A percentile compares a stretch with the other conserved stretches of the same genome.
These are phyloP conservation scores for Lithospermum erythrorhizon DNA, from an alignment of 257 asterid genomes.

Conservation along the genomic window DNA sequence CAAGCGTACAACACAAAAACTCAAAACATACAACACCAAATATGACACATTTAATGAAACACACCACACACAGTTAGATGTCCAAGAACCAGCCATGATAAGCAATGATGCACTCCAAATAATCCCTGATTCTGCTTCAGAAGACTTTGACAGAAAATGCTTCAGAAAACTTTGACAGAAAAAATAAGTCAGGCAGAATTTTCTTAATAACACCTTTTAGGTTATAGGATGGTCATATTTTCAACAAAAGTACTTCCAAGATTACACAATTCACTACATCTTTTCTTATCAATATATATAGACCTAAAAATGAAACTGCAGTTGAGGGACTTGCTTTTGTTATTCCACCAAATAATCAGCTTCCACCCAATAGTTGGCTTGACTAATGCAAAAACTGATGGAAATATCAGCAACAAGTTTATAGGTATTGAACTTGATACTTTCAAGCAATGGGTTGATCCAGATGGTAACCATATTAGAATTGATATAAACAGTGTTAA, in stretches of 20 bases:
- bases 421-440: conserved; percentile 87
- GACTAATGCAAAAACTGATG: conserved; percentile 51
- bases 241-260: background rate
- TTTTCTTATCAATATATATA: conserved; percentile 47
- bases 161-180: too few relatives aligned
- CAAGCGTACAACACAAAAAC: conserved; percentile 20
- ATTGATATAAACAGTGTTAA: conserved; percentile 43
- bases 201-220: conserved; percentile 25
- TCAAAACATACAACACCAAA: background rate
- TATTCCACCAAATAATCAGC: conserved; percentile 32
- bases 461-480: conserved; percentile 71
- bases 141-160: conserved; percentile 8
- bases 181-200: conserved; percentile 39
- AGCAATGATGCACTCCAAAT: conserved; percentile 52
- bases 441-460: conserved; percentile 54
- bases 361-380: conserved; percentile 56
- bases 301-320: conserved; percentile 2
- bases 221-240: conserved; percentile 41
- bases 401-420: conserved; percentile 28
- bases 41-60: conserved; percentile 24
- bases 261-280: conserved; percentile 54
- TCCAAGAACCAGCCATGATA: conserved; percentile 21
- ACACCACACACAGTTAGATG: background rate
- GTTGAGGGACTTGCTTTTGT: conserved; percentile 76
- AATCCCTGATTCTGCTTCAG: conserved; percentile 44